Evolutionary conservation across 331 rosid species (phyloP).

Genomic region (Quercus tomentella): DNA sequence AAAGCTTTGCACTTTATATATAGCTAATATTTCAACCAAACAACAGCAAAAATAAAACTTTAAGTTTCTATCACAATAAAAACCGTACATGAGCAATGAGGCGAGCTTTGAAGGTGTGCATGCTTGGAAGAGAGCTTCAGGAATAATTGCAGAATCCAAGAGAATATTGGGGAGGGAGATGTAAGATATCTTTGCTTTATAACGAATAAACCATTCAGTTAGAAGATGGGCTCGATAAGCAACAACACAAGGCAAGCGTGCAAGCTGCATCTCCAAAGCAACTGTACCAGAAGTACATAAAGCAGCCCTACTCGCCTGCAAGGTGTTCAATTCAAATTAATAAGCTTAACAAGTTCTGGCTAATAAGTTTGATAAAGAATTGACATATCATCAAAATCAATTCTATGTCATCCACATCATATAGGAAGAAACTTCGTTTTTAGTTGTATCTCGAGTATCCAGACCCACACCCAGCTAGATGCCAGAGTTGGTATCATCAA

Average conservation of each 20-base stretch:
- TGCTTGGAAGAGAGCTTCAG: constrained; percentile 72
- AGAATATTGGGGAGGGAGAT: constrained; percentile 89
- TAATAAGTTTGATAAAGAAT: background rate
- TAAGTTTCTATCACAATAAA: background rate
- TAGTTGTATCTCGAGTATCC: background rate
- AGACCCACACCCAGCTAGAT: background rate
- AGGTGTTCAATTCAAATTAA: constrained; percentile 18
- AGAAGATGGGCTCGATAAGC: constrained; percentile 84
- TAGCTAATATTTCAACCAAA: background rate
- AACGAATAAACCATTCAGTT: constrained; percentile 68
- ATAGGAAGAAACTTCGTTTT: background rate
- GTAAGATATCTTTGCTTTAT: constrained; percentile 59
- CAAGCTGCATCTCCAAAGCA: constrained; percentile 80
- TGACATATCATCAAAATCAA: background rate
- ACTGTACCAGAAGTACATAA: constrained; percentile 91
- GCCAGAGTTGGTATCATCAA: background rate
- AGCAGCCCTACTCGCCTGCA: constrained; percentile 84
- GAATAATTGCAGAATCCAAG: constrained; percentile 62
- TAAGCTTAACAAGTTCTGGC: background rate
- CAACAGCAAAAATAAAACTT: background rate
- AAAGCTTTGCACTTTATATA: background rate
- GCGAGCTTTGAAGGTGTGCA: constrained; percentile 63
- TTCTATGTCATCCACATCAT: background rate
- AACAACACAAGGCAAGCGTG: constrained; percentile 75
- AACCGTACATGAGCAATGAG: constrained; percentile 42